Conservation (phyloP, 306 rosid genomes). For the Lathyrus tuberosus region DNA sequence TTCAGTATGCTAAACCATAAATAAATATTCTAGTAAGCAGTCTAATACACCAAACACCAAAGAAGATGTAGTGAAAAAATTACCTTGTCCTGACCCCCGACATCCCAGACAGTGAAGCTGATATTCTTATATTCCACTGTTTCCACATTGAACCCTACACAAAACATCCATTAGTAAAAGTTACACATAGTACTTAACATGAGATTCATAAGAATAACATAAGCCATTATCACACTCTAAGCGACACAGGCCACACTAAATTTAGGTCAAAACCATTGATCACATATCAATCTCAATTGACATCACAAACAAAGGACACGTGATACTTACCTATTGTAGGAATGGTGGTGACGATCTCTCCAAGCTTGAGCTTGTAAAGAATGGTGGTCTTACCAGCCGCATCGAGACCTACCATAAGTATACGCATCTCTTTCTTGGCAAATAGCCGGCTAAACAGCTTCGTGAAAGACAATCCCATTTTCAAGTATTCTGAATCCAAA, state of each 20-base stretch:
- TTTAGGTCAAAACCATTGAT: neutral
- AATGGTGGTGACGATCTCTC: slow-evolving; percentile 96
- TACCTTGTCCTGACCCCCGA: slow-evolving; percentile 97
- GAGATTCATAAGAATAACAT: neutral
- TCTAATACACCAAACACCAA: neutral
- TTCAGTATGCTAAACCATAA: neutral
- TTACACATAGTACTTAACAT: neutral
- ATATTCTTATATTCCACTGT: slow-evolving; percentile 95
- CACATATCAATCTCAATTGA: neutral
- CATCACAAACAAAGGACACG: too few relatives aligned
- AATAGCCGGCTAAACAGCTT: slow-evolving; percentile 90
- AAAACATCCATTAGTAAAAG: slow-evolving; percentile 27
- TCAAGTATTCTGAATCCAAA: slow-evolving; percentile 47
- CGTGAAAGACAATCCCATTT: slow-evolving; percentile 95
- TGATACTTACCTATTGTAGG: slow-evolving; percentile 78
- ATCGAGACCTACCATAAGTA: slow-evolving; percentile 96
- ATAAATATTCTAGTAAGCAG: neutral
- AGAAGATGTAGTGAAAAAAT: neutral
- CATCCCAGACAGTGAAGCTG: slow-evolving; percentile 99
- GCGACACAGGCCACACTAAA: too few relatives aligned
- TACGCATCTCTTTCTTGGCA: slow-evolving; percentile 97
- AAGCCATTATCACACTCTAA: neutral
- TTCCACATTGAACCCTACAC: slow-evolving; percentile 88
- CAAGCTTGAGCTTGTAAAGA: slow-evolving; percentile 92
- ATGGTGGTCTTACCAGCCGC: slow-evolving; percentile 99